Percentiles rank a stretch among this genome's conserved stretches.
These are phyloP conservation scores for Globisporangium paddicum DNA, from an alignment of 352 stramenopile species.

Conservation along the genomic window DNA sequence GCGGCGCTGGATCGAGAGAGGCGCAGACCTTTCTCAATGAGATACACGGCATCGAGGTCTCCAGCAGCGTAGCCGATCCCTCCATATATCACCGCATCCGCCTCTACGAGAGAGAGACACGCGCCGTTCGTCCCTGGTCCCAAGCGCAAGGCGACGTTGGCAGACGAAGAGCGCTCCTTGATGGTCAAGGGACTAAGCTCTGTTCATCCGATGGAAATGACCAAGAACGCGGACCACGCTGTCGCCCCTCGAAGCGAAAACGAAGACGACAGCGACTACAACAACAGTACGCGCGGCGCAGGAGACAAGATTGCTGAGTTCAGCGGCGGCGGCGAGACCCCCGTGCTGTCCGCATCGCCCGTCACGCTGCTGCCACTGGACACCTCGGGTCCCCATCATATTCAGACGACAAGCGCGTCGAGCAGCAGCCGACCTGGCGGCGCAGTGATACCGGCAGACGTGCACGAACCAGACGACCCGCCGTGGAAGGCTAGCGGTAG, in stretches of 20 bases:
- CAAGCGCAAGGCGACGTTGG: neutral
- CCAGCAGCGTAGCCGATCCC: neutral
- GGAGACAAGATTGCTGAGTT: conserved; percentile 11
- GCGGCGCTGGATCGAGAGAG: too few relatives aligned
- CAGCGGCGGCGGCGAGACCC: neutral
- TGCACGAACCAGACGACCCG: conserved; percentile 16
- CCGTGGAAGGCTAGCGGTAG: neutral
- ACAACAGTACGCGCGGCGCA: neutral
- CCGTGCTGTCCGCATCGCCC: neutral
- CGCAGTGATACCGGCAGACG: conserved; percentile 5
- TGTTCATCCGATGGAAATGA: conserved; percentile 57
- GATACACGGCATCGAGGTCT: conserved; percentile 3
- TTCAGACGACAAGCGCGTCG: neutral
- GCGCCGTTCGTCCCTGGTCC: neutral
- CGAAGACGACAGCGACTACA: conserved; percentile 18
- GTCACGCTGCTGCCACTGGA: neutral
- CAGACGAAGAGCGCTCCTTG: conserved; percentile 15
- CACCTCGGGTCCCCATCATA: neutral
- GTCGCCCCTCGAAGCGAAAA: neutral
- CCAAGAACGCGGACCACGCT: conserved; percentile 16
- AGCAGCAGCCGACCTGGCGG: neutral
- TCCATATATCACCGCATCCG: neutral
- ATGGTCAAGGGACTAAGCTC: conserved; percentile 58
- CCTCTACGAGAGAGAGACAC: neutral
- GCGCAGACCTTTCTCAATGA: conserved; percentile 7